Conservation (phyloP, 148 eudicot species). For the Cornus controversa region DNA sequence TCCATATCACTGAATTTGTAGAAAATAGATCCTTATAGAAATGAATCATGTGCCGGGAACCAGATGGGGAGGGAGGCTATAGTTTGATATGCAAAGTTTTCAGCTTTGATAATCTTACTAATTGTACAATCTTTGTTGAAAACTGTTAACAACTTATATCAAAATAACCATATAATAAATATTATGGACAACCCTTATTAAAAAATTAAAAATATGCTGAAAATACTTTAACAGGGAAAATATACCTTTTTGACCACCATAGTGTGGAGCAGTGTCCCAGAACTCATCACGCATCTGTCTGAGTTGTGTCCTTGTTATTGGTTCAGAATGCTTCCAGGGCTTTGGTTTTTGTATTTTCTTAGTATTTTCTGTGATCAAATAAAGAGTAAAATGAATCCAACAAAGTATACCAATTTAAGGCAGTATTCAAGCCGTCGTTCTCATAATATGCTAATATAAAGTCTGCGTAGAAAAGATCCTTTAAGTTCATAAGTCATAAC, state of each 20-base stretch:
- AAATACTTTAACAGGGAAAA: background rate
- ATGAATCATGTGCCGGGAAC: no score
- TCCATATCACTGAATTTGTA: no score
- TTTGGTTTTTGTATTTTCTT: slow-evolving; percentile 76
- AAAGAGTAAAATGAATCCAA: no score
- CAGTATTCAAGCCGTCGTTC: no score
- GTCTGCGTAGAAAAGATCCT: no score
- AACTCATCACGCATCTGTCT: slow-evolving; percentile 81
- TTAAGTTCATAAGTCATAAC: no score
- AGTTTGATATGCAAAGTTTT: background rate
- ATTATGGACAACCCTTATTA: background rate
- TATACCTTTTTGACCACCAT: slow-evolving; percentile 77
- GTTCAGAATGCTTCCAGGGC: slow-evolving; percentile 78
- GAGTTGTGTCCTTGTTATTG: slow-evolving; percentile 63
- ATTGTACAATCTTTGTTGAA: background rate
- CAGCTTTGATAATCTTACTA: background rate
- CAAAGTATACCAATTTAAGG: no score
- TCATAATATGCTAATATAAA: no score
- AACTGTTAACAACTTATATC: background rate
- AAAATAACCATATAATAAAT: no score
- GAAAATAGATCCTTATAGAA: no score
- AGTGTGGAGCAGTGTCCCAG: slow-evolving; percentile 95
- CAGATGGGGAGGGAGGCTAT: background rate
- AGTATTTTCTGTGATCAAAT: slow-evolving; percentile 29
- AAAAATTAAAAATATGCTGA: background rate